Conservation (phyloP, 441 rosid species). For the Bruguiera hainesii region DNA sequence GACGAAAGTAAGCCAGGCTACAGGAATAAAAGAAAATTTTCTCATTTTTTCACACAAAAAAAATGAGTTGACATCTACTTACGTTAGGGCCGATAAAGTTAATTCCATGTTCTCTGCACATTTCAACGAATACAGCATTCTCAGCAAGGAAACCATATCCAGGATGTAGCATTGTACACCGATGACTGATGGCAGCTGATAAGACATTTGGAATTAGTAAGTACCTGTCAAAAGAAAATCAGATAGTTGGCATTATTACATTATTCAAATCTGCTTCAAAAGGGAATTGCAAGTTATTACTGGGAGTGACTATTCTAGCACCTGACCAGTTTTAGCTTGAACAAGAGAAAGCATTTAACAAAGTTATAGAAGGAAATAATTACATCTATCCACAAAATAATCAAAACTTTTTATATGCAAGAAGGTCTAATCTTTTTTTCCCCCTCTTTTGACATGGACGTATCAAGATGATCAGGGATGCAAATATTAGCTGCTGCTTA, state of each 20-base stretch:
- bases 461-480: too few relatives aligned
- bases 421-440: too few relatives aligned
- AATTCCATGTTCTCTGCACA: slow-evolving; percentile 92
- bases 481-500: too few relatives aligned
- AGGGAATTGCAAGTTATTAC: not conserved
- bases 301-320: not conserved
- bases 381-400: not conserved
- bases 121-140: slow-evolving; percentile 89
- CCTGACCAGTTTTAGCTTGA: not conserved
- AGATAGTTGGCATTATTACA: not conserved
- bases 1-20: not conserved
- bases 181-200: slow-evolving; percentile 87
- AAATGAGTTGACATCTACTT: slow-evolving; percentile 24
- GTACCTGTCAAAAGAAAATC: slow-evolving; percentile 45
- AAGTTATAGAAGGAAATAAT: not conserved
- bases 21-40: not conserved
- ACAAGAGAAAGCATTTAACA: not conserved
- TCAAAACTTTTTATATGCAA: too few relatives aligned
- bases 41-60: not conserved
- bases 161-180: slow-evolving; percentile 97
- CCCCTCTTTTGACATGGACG: too few relatives aligned
- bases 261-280: not conserved
- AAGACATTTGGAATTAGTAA: slow-evolving; percentile 83
- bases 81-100: slow-evolving; percentile 98
- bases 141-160: slow-evolving; percentile 99